Conservation (phyloP, 352 stramenopile species). For the Pythium utonaiense region DNA sequence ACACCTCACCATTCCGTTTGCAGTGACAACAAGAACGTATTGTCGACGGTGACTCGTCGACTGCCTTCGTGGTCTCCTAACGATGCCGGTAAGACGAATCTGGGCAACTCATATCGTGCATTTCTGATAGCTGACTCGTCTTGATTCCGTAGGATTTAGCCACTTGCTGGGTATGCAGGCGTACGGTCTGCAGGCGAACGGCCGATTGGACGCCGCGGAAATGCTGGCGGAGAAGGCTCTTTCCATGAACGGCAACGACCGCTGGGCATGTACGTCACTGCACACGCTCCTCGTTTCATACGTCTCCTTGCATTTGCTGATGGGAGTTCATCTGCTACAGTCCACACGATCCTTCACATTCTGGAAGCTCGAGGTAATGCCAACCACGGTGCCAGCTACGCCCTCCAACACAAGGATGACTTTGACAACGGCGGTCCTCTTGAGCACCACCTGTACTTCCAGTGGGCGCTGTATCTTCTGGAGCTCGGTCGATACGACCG, state of each 20-base stretch:
- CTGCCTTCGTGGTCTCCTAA: slow-evolving; percentile 76
- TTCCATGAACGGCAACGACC: slow-evolving; percentile 83
- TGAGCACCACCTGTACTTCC: slow-evolving; percentile 74
- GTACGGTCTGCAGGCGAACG: slow-evolving; percentile 68
- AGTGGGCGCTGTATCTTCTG: slow-evolving; percentile 79
- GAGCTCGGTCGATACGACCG: slow-evolving; percentile 80
- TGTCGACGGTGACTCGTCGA: slow-evolving; percentile 67
- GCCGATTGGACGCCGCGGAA: slow-evolving; percentile 64
- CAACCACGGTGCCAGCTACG: slow-evolving; percentile 81
- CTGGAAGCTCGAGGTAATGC: slow-evolving; percentile 75
- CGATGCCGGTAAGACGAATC: slow-evolving; percentile 31
- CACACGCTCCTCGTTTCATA: no score
- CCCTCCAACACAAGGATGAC: slow-evolving; percentile 71
- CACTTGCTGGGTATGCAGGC: slow-evolving; percentile 79
- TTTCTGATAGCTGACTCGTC: background rate
- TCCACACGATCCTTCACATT: slow-evolving; percentile 78
- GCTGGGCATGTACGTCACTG: slow-evolving; percentile 68
- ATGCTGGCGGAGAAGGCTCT: slow-evolving; percentile 72
- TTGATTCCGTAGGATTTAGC: slow-evolving; percentile 49
- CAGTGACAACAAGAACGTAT: slow-evolving; percentile 75
- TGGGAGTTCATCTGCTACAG: slow-evolving; percentile 20
- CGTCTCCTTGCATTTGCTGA: no score
- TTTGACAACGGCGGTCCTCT: slow-evolving; percentile 77
- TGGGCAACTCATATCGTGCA: background rate
- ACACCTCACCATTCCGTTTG: no score